Percentiles rank a stretch among this genome's conserved stretches.
Evolutionary conservation across 2,329 filamentous ascomycete genomes (phyloP).

Genomic region (Fusarium acutatum): DNA sequence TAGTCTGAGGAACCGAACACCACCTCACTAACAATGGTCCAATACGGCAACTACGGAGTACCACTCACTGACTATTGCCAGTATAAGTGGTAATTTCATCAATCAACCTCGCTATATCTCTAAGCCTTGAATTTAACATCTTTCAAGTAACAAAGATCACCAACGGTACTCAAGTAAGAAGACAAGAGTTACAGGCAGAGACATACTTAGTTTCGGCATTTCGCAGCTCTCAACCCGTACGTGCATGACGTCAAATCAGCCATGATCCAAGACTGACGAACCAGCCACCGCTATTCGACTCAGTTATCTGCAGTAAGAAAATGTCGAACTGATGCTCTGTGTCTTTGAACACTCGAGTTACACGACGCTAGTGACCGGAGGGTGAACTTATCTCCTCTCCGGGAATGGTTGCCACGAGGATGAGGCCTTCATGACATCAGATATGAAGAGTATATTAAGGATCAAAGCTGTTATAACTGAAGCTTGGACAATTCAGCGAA

Average conservation of each 20-base stretch:
- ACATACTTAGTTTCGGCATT: constrained; percentile 1
- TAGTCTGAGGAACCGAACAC: constrained; percentile 19
- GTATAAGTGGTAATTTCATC: neutral
- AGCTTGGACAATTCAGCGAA: constrained; percentile 4
- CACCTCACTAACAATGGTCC: neutral
- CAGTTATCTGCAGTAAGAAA: neutral
- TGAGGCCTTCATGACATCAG: constrained; percentile 34
- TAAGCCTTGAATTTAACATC: neutral
- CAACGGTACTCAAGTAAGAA: neutral
- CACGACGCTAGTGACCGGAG: constrained; percentile 16
- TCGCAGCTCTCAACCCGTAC: neutral
- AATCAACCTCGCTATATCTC: neutral
- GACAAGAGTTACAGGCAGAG: neutral
- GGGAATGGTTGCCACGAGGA: constrained; percentile 21
- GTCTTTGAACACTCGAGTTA: neutral
- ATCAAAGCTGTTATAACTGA: neutral
- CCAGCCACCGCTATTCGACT: neutral
- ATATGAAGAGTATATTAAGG: neutral
- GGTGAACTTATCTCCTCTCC: neutral
- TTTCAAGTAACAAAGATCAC: neutral
- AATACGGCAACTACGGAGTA: neutral
- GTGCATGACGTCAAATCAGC: constrained; percentile 24
- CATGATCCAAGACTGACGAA: constrained; percentile 27
- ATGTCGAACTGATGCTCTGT: neutral
- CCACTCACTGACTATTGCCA: too few species aligned